These are phyloP conservation scores for Wickerhamomyces sp. DNA, from an alignment of 1,139 yeast genomes.

Conservation along the genomic window DNA sequence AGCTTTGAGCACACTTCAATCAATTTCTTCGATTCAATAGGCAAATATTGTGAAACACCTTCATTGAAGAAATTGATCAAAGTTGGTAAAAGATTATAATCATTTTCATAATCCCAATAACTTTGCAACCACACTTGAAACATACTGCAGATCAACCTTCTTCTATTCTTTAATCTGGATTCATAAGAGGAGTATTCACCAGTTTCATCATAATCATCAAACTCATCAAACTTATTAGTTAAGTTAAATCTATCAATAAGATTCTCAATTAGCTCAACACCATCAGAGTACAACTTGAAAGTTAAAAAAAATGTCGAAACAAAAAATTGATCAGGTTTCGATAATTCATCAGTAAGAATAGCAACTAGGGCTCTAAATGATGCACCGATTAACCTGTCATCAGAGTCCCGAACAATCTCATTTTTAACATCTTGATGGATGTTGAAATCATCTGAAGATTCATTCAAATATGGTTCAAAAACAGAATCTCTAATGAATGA, in stretches of 20 bases:
- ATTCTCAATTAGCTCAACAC: conserved; percentile 65
- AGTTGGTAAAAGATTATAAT: conserved; percentile 58
- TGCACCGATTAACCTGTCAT: conserved; percentile 66
- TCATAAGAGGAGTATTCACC: conserved; percentile 36
- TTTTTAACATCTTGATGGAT: conserved; percentile 29
- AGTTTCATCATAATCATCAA: conserved; percentile 28
- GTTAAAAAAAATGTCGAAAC: conserved; percentile 76
- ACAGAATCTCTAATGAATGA: conserved; percentile 40
- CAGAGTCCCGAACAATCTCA: conserved; percentile 42
- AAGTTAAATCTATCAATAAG: conserved; percentile 64
- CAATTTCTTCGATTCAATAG: conserved; percentile 57
- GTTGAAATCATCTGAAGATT: conserved; percentile 23
- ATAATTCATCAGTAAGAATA: conserved; percentile 64
- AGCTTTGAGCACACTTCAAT: conserved; percentile 60
- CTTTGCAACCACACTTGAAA: conserved; percentile 84
- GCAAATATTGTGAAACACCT: conserved; percentile 51
- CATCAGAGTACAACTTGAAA: conserved; percentile 68
- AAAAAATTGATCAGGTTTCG: conserved; percentile 62
- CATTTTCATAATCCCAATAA: conserved; percentile 70
- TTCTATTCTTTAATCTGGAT: conserved; percentile 53
- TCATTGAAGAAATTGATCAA: conserved; percentile 75
- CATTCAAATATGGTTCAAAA: conserved; percentile 30
- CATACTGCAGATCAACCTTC: conserved; percentile 62
- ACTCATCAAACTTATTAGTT: conserved; percentile 30
- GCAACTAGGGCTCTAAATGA: conserved; percentile 72